Percentiles rank a stretch among this genome's conserved stretches.
phyloP scores from a whole-genome alignment of 108 stramenopile species.

The Nitzschia sp. region DNA sequence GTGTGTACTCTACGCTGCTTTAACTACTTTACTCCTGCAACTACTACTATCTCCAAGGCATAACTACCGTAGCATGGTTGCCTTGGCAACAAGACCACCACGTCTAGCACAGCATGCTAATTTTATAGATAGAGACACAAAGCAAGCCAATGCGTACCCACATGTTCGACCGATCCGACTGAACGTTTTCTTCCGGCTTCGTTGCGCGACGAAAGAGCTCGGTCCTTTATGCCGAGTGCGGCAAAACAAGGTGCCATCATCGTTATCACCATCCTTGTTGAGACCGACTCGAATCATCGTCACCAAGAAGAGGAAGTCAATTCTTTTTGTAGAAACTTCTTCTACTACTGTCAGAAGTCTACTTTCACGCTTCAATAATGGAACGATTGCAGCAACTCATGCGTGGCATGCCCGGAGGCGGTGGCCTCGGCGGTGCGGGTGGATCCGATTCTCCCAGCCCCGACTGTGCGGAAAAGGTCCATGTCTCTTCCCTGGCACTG shows the following conservation, averaged over 20 bases:
- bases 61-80: too few relatives aligned
- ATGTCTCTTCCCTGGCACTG: conserved; percentile 96
- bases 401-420: conserved; percentile 83
- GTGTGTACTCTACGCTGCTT: too few relatives aligned
- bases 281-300: too few relatives aligned
- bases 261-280: too few relatives aligned
- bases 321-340: background rate
- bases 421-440: conserved; percentile 61
- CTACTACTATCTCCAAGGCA: too few relatives aligned
- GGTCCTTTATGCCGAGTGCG: background rate
- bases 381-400: conserved; percentile 90
- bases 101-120: too few relatives aligned
- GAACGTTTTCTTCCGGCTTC: background rate
- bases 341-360: background rate
- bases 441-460: conserved; percentile 83
- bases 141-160: too few relatives aligned
- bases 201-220: background rate
- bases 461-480: conserved; percentile 97
- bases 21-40: too few relatives aligned
- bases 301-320: too few relatives aligned
- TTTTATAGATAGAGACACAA: too few relatives aligned
- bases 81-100: too few relatives aligned
- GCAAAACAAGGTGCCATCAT: background rate
- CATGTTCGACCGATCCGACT: background rate
- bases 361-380: conserved; percentile 37